These are phyloP conservation scores for Tolypocladium capitatum DNA, from an alignment of 2,329 filamentous ascomycete species.

Conservation along the genomic window DNA sequence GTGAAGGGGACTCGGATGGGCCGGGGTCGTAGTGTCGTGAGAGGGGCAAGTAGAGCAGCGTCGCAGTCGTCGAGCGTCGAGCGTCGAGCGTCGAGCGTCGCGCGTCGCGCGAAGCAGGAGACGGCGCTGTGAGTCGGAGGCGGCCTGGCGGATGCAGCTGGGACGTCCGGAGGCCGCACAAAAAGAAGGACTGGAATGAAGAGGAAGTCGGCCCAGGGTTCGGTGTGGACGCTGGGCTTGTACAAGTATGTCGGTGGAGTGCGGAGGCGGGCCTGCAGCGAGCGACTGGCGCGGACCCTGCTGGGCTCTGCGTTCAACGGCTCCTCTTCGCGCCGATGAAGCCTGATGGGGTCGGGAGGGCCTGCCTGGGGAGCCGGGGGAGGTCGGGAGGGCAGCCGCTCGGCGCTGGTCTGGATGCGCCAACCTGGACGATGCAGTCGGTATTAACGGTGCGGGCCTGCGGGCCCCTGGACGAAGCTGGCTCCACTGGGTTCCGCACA, in stretches of 20 bases:
- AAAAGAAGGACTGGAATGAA: constrained; percentile 21
- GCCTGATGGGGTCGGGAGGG: neutral
- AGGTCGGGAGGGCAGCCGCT: neutral
- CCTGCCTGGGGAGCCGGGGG: neutral
- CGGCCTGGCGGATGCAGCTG: constrained; percentile 5
- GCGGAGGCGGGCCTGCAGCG: constrained; percentile 2
- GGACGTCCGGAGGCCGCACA: constrained; percentile 5
- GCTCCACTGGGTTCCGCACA: constrained; percentile 1
- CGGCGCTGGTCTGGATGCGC: neutral
- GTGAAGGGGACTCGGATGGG: neutral
- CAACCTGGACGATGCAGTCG: neutral
- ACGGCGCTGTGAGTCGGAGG: neutral
- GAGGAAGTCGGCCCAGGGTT: constrained; percentile 7
- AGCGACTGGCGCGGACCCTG: constrained; percentile 3
- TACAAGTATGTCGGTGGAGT: constrained; percentile 8
- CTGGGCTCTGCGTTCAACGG: neutral
- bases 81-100: constrained; percentile 3
- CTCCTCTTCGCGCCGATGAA: neutral
- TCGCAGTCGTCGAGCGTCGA: neutral
- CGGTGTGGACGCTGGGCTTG: constrained; percentile 5
- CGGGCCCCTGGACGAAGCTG: neutral
- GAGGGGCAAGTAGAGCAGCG: neutral
- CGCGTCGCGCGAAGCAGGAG: constrained; percentile 5
- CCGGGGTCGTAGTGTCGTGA: neutral
- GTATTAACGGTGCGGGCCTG: neutral